A percentile compares a stretch with the other conserved stretches of the same genome.
These are phyloP conservation scores for Phytophthora hibernalis DNA, from an alignment of 352 stramenopile genomes.

Conservation along the genomic window DNA sequence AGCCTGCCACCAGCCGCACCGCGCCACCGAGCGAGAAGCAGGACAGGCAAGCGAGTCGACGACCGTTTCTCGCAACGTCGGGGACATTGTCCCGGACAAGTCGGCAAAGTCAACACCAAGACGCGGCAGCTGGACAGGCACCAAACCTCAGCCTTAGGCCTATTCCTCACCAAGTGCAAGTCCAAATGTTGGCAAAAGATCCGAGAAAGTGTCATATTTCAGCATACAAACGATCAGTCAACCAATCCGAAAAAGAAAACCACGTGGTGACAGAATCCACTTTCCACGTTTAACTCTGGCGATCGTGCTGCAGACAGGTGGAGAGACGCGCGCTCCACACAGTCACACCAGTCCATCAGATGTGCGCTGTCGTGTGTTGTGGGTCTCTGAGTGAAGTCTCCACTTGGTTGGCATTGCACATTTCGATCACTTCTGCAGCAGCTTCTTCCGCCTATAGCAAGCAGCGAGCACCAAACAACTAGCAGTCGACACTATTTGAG, in stretches of 20 bases:
- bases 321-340: constrained; percentile 25
- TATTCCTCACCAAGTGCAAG: constrained; percentile 7
- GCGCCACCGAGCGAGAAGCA: constrained; percentile 10
- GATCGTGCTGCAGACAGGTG: constrained; percentile 2
- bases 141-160: neutral
- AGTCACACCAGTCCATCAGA: constrained; percentile 26
- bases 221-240: constrained; percentile 26
- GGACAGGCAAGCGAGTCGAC: constrained; percentile 10
- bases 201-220: constrained; percentile 20
- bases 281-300: constrained; percentile 20
- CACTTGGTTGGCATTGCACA: constrained; percentile 35
- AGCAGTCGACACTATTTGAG: neutral
- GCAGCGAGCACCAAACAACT: neutral
- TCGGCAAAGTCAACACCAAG: constrained; percentile 12
- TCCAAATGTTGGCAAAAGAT: constrained; percentile 26
- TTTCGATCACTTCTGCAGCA: constrained; percentile 30
- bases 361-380: constrained; percentile 27
- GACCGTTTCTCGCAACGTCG: constrained; percentile 3
- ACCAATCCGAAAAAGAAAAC: neutral
- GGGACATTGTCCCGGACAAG: too few relatives aligned
- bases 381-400: constrained; percentile 4
- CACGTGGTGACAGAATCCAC: constrained; percentile 20
- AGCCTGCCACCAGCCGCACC: constrained; percentile 14
- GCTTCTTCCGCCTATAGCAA: neutral
- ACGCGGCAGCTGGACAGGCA: neutral